Evolutionary conservation across 257 asterid species (phyloP), one percentile per base, ranked within the genome.

Genomic region (Linaria vulgaris): DNA sequence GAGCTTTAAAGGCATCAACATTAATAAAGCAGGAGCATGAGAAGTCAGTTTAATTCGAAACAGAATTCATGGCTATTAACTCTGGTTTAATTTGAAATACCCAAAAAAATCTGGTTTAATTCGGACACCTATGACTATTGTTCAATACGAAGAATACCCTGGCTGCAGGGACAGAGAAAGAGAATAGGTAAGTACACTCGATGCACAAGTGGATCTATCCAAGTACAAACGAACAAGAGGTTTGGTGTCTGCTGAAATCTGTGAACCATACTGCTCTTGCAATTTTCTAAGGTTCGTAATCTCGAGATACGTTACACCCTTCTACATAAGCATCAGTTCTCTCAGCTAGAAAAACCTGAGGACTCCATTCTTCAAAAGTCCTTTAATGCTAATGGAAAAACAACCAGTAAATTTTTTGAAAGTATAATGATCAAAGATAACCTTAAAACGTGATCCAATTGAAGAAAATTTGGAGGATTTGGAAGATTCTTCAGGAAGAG

Each of bases 401-500:
- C 44, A 37, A 46, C 11, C 25, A 50, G 11, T 10, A 14, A 56
- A 7, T 25, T 46, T 61, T 59, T 39, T 14, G 7, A 61, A 34
- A 55, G 67, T 22, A 56, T 45, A 62, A 46, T 37, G 46, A 72
- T 64, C 12, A 41, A 14, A 60, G 31, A 67, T 34, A 76, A 90
- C 99, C 99, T 94, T 94, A 69, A 94, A 94, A 47, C 97, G 95
- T 62, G 99, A 82, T 25, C 99, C 99, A 13, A 94, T 94, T 25
- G 99, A 94, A 64, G 99, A 94, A 81, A 94, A 94, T 78, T 94
- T 94, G 77, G 99, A 94, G 11, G 99, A 90, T 65, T 90, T 94
- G 0, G 97, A 88, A 63, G 96, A 83, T 66, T 92, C 99, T 74
- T 85, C 90, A 34, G 97, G 95, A 69, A 79, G 88, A 65, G 90